Base-by-base conservation (phyloP, 2,329 filamentous ascomycete genomes). In the Aureobasidium sp. region DNA sequence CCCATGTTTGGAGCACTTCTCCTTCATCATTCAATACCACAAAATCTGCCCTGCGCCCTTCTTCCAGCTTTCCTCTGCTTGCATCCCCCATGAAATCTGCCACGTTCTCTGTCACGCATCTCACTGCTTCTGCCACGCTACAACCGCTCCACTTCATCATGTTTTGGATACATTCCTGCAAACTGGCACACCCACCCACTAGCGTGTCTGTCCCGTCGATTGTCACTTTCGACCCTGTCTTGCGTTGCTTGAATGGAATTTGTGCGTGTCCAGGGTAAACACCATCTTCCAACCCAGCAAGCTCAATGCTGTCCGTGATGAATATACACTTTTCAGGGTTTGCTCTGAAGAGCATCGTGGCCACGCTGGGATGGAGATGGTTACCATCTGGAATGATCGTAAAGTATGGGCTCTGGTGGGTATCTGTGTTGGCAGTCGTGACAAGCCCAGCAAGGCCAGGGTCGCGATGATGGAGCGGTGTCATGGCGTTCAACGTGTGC, bases 401-500 rank as follows among this genome's bases (percentile, higher is more conserved):
- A 71, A 77, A 84, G 69, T 77, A 84, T 1, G 81, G 79, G 10
- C 73, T 64, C 4, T 60, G 52, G 2, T 20, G 37, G 29, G 34
- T 62, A 63, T 47, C 70, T 64, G 9, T 65, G 59, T 52, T 68
- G 59, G 62, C 60, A 67, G 71, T 64, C 8, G 71, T 68, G 59
- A 75, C 66, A 53, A 78, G 67, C 29, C 81, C 81, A 36, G 79
- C 75, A 17, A 84, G 72, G 1, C 81, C 80, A 3, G 81, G 81
- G 34, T 78, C 75, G 36, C 82, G 76, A 50, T 82, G 81, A 61
- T 78, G 72, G 3, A 82, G 71, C 2, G 77, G 73, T 36, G 77
- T 72, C 81, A 84, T 84, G 47, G 79, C 81, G 66, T 84, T 84
- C 47, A 84, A 75, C 0, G 78, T 79, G 67, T 84, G 81, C 0